Evolutionary conservation across 208 protist genomes (phyloP), one percentile per base, ranked within the genome.

Genomic region (Acanthamoeba polyphaga): DNA sequence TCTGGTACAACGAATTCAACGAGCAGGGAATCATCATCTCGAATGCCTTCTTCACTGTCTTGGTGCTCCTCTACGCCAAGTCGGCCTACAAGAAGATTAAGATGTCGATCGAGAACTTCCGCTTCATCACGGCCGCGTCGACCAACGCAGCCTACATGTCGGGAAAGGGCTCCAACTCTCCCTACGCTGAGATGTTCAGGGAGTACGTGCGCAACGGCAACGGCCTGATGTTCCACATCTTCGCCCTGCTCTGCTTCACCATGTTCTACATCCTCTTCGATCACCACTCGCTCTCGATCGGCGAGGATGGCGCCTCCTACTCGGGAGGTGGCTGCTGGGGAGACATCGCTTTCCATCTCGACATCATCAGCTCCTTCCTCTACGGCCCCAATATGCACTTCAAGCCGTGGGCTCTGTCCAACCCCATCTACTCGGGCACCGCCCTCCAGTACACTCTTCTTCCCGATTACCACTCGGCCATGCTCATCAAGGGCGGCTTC

Each of bases 1-100:
- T 91, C 84, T 91, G 84, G 84, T 91, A 91, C 43, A 13, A 70
- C n/a, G 84, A 91, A 34, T 91, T 91, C 84, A 91, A 91, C 55
- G 84, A 91, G 24, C 84, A 91, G 53, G 84, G 84, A 58, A 91
- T 91, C 17, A 62, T 91, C 58, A 91, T 91, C 51, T 34, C 60
- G 22, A 91, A 91, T 24, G 84, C 84, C 60, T 91, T 91, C 60
- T 91, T 91, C 84, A 91, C 84, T 27, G 15, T 91, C 32, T 27
- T 91, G 19, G 34, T 91, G 58, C 51, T 91, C 17, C 84, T 91
- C 34, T 70, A 53, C 84, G n/a, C 55, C 84, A 91, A 91, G 84
- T 91, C 84, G 17, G 51, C 58, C 84, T 72, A 32, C 51, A 91
- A 91, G 84, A 91, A 70, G 84, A 43, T 91, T 29, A 91, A 91